Conservation (phyloP, 192 early-diverging fungal genomes). For the Entomortierella chlamydospora region DNA sequence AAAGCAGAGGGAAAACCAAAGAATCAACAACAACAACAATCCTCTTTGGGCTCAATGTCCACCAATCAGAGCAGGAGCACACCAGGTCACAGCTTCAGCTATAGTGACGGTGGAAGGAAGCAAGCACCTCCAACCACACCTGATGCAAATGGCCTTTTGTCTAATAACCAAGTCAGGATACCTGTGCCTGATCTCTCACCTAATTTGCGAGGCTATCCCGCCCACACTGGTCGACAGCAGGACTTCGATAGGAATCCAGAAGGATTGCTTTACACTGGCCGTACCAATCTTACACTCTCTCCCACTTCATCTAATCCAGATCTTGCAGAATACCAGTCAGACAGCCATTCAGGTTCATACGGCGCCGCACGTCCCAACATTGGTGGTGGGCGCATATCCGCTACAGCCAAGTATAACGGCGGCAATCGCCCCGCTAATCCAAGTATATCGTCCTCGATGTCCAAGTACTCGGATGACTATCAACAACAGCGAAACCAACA, state of each 20-base stretch:
- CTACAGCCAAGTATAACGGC: slow-evolving; percentile 6
- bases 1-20: slow-evolving; percentile 26
- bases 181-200: slow-evolving; percentile 47
- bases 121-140: neutral
- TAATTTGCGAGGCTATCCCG: slow-evolving; percentile 15
- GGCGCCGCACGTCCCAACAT: slow-evolving; percentile 26
- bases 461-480: slow-evolving; percentile 38
- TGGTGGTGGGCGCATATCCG: neutral
- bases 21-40: slow-evolving; percentile 7
- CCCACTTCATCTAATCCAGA: slow-evolving; percentile 52
- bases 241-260: slow-evolving; percentile 20
- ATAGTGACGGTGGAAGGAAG: slow-evolving; percentile 8
- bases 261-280: slow-evolving; percentile 23
- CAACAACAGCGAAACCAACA: slow-evolving; percentile 6
- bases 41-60: neutral
- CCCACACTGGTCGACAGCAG: slow-evolving; percentile 5
- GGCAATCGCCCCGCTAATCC: slow-evolving; percentile 12
- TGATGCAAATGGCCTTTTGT: slow-evolving; percentile 4
- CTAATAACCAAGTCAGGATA: slow-evolving; percentile 22
- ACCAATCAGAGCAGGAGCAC: neutral
- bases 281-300: slow-evolving; percentile 42
- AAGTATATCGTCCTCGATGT: slow-evolving; percentile 41
- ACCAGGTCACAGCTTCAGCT: neutral
- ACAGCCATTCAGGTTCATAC: slow-evolving; percentile 48
- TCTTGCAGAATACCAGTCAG: slow-evolving; percentile 38